Percentiles rank a stretch among this genome's conserved stretches.
These are phyloP conservation scores for Xerocomus amazonicus DNA, from an alignment of 1,284 basidiomycete genomes.

Conservation along the genomic window DNA sequence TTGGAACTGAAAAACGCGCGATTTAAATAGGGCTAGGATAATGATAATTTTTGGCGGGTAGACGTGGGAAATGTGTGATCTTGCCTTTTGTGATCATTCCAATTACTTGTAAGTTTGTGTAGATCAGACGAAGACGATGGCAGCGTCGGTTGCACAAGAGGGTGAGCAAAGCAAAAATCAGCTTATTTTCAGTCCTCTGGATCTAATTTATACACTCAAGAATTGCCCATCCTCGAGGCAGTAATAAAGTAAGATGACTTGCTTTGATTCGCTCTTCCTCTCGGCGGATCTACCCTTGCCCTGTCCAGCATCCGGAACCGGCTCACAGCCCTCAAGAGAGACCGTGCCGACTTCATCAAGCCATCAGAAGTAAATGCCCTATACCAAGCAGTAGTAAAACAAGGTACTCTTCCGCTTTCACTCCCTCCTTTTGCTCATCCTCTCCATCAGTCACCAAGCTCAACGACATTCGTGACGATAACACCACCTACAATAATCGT, in stretches of 20 bases:
- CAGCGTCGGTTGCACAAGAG: constrained; percentile 70
- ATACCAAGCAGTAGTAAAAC: constrained; percentile 93
- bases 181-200: background rate
- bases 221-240: constrained; percentile 92
- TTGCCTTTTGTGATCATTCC: constrained; percentile 36
- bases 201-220: constrained; percentile 39
- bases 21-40: constrained; percentile 22
- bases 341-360: constrained; percentile 86
- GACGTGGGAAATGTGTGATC: constrained; percentile 28
- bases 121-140: too few species aligned
- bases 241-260: constrained; percentile 77
- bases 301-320: constrained; percentile 88
- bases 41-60: background rate
- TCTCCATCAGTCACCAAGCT: constrained; percentile 76
- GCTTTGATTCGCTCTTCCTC: constrained; percentile 11
- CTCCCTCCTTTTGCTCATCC: background rate
- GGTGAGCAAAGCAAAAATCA: constrained; percentile 47
- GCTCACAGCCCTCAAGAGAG: constrained; percentile 84
- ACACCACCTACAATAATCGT: constrained; percentile 76
- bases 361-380: constrained; percentile 90
- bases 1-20: constrained; percentile 20
- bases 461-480: constrained; percentile 86
- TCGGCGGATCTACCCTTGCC: constrained; percentile 26
- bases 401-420: constrained; percentile 53
- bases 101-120: too few species aligned